Evolutionary conservation across 176 grass and related monocot genomes (phyloP).

Genomic region (Chloris gayana): DNA sequence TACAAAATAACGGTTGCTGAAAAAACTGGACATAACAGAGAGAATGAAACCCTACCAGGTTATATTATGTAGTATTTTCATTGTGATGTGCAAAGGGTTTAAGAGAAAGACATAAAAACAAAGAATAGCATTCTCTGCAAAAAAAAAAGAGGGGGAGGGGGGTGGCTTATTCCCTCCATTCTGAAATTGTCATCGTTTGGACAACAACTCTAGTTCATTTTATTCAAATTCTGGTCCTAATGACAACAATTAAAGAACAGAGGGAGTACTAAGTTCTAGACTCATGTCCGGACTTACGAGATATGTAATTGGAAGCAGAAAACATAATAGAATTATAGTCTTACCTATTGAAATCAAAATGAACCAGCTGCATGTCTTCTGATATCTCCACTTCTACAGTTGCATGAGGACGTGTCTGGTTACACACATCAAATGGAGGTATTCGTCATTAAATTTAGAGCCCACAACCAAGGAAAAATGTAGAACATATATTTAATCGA

Average conservation of each 20-base stretch:
- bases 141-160: too few species aligned
- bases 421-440: constrained; percentile 28
- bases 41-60: not conserved
- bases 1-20: not conserved
- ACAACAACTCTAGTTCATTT: too few species aligned
- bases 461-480: not conserved
- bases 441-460: not conserved
- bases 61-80: not conserved
- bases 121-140: not conserved
- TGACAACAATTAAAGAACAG: too few species aligned
- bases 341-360: constrained; percentile 99
- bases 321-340: constrained; percentile 7
- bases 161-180: too few species aligned
- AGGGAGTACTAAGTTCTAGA: constrained; percentile 5
- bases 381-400: constrained; percentile 99
- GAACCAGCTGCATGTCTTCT: constrained; percentile 97
- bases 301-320: not conserved
- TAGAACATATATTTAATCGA: not conserved
- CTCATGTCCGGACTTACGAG: not conserved
- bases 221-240: too few species aligned
- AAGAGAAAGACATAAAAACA: not conserved
- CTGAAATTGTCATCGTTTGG: too few species aligned
- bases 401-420: constrained; percentile 97
- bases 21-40: not conserved
- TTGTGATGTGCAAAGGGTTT: not conserved